Base-by-base conservation (phyloP, 306 rosid genomes). In the Prinsepia uniflora region DNA sequence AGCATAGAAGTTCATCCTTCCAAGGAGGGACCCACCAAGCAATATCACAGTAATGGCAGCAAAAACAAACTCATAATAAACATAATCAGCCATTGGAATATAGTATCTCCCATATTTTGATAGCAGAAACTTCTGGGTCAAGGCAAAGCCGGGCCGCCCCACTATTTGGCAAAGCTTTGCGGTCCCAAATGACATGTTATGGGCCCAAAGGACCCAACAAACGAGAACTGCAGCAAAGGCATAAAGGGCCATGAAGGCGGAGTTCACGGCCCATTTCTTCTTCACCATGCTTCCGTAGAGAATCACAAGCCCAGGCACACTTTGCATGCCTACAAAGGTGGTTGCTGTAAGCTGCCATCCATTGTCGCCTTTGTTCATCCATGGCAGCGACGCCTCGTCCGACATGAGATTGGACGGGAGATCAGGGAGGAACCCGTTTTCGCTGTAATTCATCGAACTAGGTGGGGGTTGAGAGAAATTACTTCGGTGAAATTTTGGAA, bases 121-220 rank as follows among this genome's bases (percentile, higher is more conserved):
- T 41, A 83, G 79, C 1, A 88, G 80, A 72, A 68, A 81, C n/a
- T 18, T 53, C 10, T 61, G 74, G 4, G 56, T 18, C 72, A 90
- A 52, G 2, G 92, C 79, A 12, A 40, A 58, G 8, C 69, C 78
- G 15, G 96, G 96, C 74, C 7, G 48, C 19, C 92, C 89, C 10
- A 84, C 55, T 2, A 80, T 9, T 2, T 78, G 76, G 9, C 47
- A 0, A 10, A 80, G 30, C 17, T 0, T 55, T 8, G 36, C 36
- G 36, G 36, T 1, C 0, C 92, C 92, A 44, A 90, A 88, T 3
- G 90, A 85, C 92, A 88, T 90, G 7, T 50, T 24, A 55, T 90
- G 90, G 45, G 87, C 96, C 92, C 95, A 90, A 0, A 81, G 59
- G 1, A 88, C 92, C 96, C 96, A 90, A 69, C 95, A 88, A 11